Conservation (phyloP, 768 basidiomycete genomes). For the Trametes villosa region DNA sequence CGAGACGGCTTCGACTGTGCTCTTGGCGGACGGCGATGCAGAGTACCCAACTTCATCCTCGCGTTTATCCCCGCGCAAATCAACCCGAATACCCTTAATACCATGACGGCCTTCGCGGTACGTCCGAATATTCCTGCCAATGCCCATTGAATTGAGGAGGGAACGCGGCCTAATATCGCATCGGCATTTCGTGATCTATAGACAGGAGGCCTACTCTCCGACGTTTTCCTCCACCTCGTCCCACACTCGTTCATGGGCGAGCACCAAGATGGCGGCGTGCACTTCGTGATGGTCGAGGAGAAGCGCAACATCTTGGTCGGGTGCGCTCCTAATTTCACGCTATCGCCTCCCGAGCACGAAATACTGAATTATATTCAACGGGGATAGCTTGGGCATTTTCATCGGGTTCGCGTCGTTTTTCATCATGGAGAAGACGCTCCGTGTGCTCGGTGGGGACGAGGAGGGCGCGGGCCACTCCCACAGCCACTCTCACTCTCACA, state of each 20-base stretch:
- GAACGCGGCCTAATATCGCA: background rate
- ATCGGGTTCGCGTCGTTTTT: constrained; percentile 89
- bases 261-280: constrained; percentile 69
- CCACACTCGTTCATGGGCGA: constrained; percentile 94
- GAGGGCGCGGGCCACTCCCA: constrained; percentile 53
- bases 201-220: constrained; percentile 91
- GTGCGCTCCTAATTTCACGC: constrained; percentile 42
- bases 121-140: background rate
- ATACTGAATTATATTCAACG: constrained; percentile 3
- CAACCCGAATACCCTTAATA: constrained; percentile 82
- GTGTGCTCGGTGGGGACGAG: constrained; percentile 71
- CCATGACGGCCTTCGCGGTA: constrained; percentile 93
- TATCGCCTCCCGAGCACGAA: background rate
- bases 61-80: constrained; percentile 92
- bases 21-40: constrained; percentile 40
- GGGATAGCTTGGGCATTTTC: constrained; percentile 74
- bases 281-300: constrained; percentile 85
- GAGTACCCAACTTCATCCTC: constrained; percentile 93
- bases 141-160: constrained; percentile 5
- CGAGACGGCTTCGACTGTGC: constrained; percentile 25
- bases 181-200: constrained; percentile 29
- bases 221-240: constrained; percentile 90
- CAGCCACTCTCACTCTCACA: constrained; percentile 65
- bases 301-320: constrained; percentile 91
- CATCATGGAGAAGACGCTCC: constrained; percentile 89